Conservation (phyloP, 306 rosid genomes). For the Cajanus cajan region DNA sequence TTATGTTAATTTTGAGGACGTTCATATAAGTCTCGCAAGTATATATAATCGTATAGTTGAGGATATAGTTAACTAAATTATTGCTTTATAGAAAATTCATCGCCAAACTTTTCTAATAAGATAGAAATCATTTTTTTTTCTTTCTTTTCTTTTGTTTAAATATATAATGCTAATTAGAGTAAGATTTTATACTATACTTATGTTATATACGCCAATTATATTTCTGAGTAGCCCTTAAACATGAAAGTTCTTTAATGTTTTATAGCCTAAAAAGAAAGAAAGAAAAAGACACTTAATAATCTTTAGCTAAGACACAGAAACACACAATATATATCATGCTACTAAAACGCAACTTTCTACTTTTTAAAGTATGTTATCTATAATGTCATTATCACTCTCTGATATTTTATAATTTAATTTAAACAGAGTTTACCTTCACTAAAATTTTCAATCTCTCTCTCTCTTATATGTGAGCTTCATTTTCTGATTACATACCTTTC, state of each 20-base stretch:
- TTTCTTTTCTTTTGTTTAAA: no score
- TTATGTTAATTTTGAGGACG: no score
- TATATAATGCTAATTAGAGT: no score
- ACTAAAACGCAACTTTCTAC: neutral
- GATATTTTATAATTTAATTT: neutral
- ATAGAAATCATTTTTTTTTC: no score
- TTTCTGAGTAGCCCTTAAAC: neutral
- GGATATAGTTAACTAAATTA: no score
- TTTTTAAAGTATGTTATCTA: neutral
- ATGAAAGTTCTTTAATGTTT: neutral
- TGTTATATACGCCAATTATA: no score
- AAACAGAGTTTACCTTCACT: neutral
- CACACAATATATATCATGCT: neutral
- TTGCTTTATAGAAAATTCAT: no score
- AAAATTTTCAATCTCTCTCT: neutral
- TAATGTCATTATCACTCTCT: neutral
- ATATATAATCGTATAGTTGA: no score
- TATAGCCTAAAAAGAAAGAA: neutral
- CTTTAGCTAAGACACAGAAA: neutral
- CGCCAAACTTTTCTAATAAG: no score
- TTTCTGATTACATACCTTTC: neutral
- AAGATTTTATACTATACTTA: no score
- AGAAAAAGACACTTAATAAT: neutral
- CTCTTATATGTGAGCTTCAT: neutral
- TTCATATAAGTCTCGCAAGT: no score